A percentile compares a stretch with the other conserved stretches of the same genome.
These are phyloP conservation scores for Castanospermum australe DNA, from an alignment of 306 rosid species.

Conservation along the genomic window DNA sequence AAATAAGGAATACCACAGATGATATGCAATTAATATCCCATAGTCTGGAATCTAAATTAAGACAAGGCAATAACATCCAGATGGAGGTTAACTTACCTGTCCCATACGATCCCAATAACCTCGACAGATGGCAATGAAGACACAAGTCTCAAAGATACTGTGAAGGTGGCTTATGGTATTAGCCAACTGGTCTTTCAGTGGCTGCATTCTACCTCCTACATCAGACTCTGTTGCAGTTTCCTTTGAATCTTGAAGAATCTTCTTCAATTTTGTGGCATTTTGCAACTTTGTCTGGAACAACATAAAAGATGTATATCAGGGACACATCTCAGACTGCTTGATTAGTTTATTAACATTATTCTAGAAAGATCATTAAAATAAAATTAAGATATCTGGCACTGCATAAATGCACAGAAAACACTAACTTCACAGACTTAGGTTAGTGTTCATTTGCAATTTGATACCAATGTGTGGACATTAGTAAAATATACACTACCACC, in stretches of 20 bases:
- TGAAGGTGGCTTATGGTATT: conserved; percentile 73
- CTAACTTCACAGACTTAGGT: background rate
- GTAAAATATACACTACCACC: too few species aligned
- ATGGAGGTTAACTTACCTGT: conserved; percentile 51
- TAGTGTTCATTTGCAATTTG: background rate
- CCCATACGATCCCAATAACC: conserved; percentile 98
- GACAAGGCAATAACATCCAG: background rate
- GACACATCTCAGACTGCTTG: background rate
- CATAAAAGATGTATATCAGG: conserved; percentile 26
- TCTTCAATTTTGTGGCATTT: conserved; percentile 80
- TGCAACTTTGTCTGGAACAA: conserved; percentile 77
- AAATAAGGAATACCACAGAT: conserved; percentile 7
- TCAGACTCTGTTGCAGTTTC: conserved; percentile 84
- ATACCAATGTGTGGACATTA: background rate
- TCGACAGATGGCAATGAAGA: conserved; percentile 81
- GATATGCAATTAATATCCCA: background rate
- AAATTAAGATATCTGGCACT: background rate
- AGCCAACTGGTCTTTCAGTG: conserved; percentile 72
- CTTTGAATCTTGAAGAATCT: conserved; percentile 94
- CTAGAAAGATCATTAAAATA: background rate
- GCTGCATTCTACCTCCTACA: conserved; percentile 78
- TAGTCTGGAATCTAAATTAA: background rate
- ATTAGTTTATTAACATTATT: background rate
- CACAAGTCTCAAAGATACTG: conserved; percentile 63
- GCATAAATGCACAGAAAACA: background rate